Evolutionary conservation across 768 basidiomycete genomes (phyloP).

Genomic region (Calocybe cyanea): DNA sequence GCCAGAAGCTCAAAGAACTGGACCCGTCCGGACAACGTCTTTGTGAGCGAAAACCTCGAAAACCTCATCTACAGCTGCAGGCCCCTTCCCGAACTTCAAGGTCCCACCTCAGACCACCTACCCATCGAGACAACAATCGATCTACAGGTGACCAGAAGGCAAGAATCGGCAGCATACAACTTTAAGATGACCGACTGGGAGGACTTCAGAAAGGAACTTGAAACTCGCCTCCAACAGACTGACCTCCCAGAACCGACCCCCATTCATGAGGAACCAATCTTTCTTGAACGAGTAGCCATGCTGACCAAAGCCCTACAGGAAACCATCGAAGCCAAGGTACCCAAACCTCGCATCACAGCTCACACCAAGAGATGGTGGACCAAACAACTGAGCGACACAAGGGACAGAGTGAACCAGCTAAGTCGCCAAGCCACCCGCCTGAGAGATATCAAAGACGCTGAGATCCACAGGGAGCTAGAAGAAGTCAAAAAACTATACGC

Average conservation of each 20-base stretch:
- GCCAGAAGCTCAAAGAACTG: no score
- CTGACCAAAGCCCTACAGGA: background rate
- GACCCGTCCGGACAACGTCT: no score
- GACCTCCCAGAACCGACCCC: background rate
- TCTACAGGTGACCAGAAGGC: background rate
- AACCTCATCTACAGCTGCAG: background rate
- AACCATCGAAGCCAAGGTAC: background rate
- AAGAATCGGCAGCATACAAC: background rate
- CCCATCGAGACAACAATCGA: constrained; percentile 24
- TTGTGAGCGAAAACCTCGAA: background rate
- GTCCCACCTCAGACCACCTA: constrained; percentile 26
- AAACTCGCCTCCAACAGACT: background rate
- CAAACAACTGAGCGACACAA: background rate
- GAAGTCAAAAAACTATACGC: background rate
- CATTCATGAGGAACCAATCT: background rate
- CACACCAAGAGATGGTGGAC: background rate
- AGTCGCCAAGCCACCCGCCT: no score
- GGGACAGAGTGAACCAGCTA: background rate
- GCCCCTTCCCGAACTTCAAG: constrained; percentile 8
- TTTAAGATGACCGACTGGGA: background rate
- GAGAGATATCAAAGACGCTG: no score
- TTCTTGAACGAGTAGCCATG: background rate
- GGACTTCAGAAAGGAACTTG: background rate
- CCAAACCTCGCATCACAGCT: background rate
- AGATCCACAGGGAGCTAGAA: background rate